Conservation (phyloP, 1,284 basidiomycete genomes). For the Irpex sp. region DNA sequence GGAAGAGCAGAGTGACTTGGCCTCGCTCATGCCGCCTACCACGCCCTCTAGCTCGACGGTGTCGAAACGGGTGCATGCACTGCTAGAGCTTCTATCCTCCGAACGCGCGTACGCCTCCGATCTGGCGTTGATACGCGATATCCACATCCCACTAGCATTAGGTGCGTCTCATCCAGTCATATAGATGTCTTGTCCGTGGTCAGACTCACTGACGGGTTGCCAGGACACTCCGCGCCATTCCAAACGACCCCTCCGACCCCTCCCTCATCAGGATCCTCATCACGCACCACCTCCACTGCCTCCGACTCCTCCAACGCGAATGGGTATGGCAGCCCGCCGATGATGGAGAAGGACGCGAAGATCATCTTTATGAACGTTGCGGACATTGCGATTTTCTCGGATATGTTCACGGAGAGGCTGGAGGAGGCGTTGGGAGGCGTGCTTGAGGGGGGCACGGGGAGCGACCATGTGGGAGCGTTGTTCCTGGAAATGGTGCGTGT, state of each 20-base stretch:
- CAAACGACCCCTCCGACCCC: constrained; percentile 24
- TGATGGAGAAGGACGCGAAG: constrained; percentile 67
- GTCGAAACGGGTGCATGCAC: constrained; percentile 77
- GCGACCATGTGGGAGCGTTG: constrained; percentile 72
- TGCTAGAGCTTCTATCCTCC: constrained; percentile 79
- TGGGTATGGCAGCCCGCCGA: constrained; percentile 43
- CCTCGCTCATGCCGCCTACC: background rate
- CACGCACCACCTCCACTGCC: constrained; percentile 48
- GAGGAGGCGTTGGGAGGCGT: constrained; percentile 51
- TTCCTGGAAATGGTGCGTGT: constrained; percentile 67
- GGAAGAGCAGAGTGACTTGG: background rate
- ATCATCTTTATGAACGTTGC: constrained; percentile 79
- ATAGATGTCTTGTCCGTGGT: background rate
- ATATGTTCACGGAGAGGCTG: constrained; percentile 54
- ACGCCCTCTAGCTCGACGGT: constrained; percentile 17
- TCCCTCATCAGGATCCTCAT: constrained; percentile 33
- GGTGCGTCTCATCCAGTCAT: constrained; percentile 32
- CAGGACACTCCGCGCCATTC: constrained; percentile 28
- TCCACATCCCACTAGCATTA: constrained; percentile 75
- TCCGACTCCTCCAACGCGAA: constrained; percentile 44
- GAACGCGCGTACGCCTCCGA: constrained; percentile 88
- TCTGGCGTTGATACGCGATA: constrained; percentile 77
- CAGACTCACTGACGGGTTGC: background rate
- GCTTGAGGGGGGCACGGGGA: constrained; percentile 48
- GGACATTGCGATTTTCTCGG: constrained; percentile 68